Conservation (phyloP, 129 eudicot species). For the Helianthus annuus region HanXRQr2.0-SUNRISE NC_035435.2:168837852-168838351, state of each 20-base stretch:
- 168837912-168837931: no score
- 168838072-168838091: conserved; percentile 59
- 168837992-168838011: no score
- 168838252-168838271: neutral
- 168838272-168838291: neutral
- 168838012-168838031: no score
- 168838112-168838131: conserved; percentile 84
- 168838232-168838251: neutral
- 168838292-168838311: conserved; percentile 7
- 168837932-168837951: no score
- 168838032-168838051: no score
- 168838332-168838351: conserved; percentile 97
- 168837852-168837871: no score
- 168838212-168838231: conserved; percentile 60
- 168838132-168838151: conserved; percentile 78
- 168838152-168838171: conserved; percentile 84
- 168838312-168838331: conserved; percentile 55
- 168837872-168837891: no score
- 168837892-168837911: no score
- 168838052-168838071: conserved; percentile 46
- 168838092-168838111: conserved; percentile 53
- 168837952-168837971: no score
- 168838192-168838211: conserved; percentile 81
- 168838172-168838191: conserved; percentile 88
- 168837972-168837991: no score